A percentile compares a stretch with the other conserved stretches of the same genome.
Conservation (phyloP, 306 rosid species). For the Rosa multiflora region DNA sequence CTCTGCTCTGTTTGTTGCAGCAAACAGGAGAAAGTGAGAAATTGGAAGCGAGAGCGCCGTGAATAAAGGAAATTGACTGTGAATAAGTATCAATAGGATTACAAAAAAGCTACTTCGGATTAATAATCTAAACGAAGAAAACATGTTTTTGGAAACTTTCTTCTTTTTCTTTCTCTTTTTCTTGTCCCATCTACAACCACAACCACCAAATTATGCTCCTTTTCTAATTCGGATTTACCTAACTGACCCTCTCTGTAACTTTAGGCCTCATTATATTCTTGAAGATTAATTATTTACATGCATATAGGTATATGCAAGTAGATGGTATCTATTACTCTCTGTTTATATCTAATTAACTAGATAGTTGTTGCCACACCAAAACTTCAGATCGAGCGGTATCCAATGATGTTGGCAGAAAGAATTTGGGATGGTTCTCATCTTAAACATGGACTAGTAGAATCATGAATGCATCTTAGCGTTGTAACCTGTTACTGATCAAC, state of each 20-base stretch:
- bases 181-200: constrained; percentile 28
- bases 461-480: background rate
- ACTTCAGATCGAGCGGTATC: background rate
- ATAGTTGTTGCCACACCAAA: background rate
- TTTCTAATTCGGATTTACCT: constrained; percentile 21
- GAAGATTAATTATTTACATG: background rate
- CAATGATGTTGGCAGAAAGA: background rate
- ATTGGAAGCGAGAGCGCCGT: constrained; percentile 66
- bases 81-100: constrained; percentile 31
- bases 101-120: constrained; percentile 25
- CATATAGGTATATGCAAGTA: background rate
- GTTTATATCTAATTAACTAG: background rate
- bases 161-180: constrained; percentile 17
- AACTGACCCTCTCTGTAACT: background rate
- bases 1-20: constrained; percentile 20
- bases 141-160: constrained; percentile 51
- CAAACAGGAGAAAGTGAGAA: constrained; percentile 26
- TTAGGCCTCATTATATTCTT: background rate
- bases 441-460: background rate
- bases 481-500: background rate
- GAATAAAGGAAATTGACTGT: constrained; percentile 76
- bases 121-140: constrained; percentile 16
- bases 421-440: background rate
- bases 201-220: constrained; percentile 35
- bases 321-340: background rate